Evolutionary conservation across 2,329 filamentous ascomycete genomes (phyloP).

Genomic region (Pezicula radicicola): DNA sequence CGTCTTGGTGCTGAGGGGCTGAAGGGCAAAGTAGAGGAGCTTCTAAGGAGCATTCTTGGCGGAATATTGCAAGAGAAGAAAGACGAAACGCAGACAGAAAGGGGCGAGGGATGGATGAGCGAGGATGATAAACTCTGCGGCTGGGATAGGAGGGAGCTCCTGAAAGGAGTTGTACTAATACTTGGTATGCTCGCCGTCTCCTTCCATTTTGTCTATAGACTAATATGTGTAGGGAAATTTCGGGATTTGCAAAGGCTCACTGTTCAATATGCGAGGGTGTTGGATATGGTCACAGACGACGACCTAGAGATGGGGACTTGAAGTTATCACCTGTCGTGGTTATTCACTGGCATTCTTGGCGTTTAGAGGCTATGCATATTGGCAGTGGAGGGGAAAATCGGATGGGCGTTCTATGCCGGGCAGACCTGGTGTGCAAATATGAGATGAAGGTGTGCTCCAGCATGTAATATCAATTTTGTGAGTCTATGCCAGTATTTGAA

Average conservation of each 20-base stretch:
- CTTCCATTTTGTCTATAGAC: not conserved
- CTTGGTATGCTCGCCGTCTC: conserved; percentile 62
- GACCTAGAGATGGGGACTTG: conserved; percentile 15
- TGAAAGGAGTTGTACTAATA: conserved; percentile 90
- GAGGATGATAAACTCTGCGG: conserved; percentile 76
- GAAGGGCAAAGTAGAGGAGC: conserved; percentile 86
- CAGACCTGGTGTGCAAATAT: not conserved
- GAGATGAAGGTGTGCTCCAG: not conserved
- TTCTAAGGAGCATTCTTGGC: conserved; percentile 78
- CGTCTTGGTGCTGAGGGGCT: conserved; percentile 87
- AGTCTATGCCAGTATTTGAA: not conserved
- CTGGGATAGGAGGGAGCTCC: conserved; percentile 82
- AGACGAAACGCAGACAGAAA: conserved; percentile 32
- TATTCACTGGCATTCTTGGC: conserved; percentile 10
- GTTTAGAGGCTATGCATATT: conserved; percentile 13
- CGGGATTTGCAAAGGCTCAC: conserved; percentile 90
- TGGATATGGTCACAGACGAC: conserved; percentile 51
- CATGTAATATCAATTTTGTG: not conserved
- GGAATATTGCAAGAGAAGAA: conserved; percentile 61
- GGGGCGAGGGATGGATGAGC: conserved; percentile 59
- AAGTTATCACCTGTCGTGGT: not conserved
- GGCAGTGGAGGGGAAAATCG: not conserved
- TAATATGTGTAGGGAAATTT: conserved; percentile 70
- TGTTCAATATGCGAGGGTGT: conserved; percentile 87
- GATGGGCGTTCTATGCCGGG: not conserved